Evolutionary conservation across 148 eudicot species (phyloP), one percentile per base, ranked within the genome.

Genomic region (Persicaria tinctoria): DNA sequence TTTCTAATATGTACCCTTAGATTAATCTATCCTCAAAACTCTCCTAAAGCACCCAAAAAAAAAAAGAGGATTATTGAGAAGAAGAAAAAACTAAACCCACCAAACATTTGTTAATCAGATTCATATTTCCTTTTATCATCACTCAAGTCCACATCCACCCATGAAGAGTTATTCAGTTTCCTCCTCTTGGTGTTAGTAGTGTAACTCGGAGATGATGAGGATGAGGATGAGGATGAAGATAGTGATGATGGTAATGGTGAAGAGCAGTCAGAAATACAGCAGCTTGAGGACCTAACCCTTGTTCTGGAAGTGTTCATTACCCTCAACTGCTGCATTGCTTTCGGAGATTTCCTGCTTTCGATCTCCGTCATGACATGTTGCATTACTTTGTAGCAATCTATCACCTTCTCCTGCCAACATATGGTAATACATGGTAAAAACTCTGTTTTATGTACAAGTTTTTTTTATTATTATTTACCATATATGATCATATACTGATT

Each of bases 301-400:
- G 8, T 41, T 38, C 70, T 64, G 6, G 12, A 46, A 10, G 70
- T 9, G 14, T 41, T 64, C 41, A 8, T 59, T 7, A 46, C 46
- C 70, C 8, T 59, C 66, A 27, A 32, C 41, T 32, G 41, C 41
- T 32, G 41, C 41, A 32, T 1, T 32, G 41, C 41, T 32, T 32
- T 32, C 2, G 41, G 41, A 32, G 41, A 32, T 32, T 32, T 32
- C 9, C 32, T 55, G 59, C 18, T 55, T 55, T 1, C 59, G n/a
- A 6, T 55, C 59, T 18, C 23, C 59, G 4, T 64, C 70, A 64
- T 64, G n/a, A 64, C 70, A 64, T 64, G 46, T 41, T 64, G 70
- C 70, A 64, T 64, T 64, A 64, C 8, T 27, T 41, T 41, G 70
- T 64, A 64, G 70, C 70, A 64, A 9, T 64, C 70, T 38, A 64